A percentile compares a stretch with the other conserved stretches of the same genome.
Evolutionary conservation across 2,329 filamentous ascomycete species (phyloP).

Genomic region (Xylariomycetidae sp.): DNA sequence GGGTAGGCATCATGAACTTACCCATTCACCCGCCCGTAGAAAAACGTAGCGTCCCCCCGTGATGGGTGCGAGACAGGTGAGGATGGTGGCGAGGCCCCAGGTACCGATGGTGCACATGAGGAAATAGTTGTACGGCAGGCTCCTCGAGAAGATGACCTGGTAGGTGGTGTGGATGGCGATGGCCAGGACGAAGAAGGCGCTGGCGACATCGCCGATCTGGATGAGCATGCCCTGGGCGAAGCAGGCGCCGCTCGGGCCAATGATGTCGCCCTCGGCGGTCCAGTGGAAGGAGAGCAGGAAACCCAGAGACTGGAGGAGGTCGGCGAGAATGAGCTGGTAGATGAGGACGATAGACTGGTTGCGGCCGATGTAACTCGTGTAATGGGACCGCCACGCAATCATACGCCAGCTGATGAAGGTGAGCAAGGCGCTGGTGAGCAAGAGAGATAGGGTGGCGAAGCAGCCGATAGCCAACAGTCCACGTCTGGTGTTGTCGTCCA

Average conservation of each 20-base stretch:
- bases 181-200: slow-evolving; percentile 46
- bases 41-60: slow-evolving; percentile 38
- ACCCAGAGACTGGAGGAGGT: slow-evolving; percentile 42
- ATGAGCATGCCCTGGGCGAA: slow-evolving; percentile 51
- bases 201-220: slow-evolving; percentile 46
- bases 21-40: slow-evolving; percentile 45
- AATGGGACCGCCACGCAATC: slow-evolving; percentile 30
- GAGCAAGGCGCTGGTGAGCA: slow-evolving; percentile 36
- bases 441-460: slow-evolving; percentile 40
- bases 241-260: slow-evolving; percentile 39
- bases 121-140: slow-evolving; percentile 35
- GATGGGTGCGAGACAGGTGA: slow-evolving; percentile 38
- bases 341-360: slow-evolving; percentile 51
- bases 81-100: slow-evolving; percentile 38
- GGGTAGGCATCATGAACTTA: no score
- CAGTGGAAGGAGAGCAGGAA: slow-evolving; percentile 48
- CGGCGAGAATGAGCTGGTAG: slow-evolving; percentile 47
- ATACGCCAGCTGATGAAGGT: slow-evolving; percentile 40
- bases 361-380: slow-evolving; percentile 21
- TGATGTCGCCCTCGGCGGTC: slow-evolving; percentile 37
- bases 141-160: slow-evolving; percentile 39
- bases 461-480: slow-evolving; percentile 39
- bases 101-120: slow-evolving; percentile 27
- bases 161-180: slow-evolving; percentile 50
- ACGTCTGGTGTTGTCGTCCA: slow-evolving; percentile 9